Conservation (phyloP, 345 rosid species). For the Citrus medica region DNA sequence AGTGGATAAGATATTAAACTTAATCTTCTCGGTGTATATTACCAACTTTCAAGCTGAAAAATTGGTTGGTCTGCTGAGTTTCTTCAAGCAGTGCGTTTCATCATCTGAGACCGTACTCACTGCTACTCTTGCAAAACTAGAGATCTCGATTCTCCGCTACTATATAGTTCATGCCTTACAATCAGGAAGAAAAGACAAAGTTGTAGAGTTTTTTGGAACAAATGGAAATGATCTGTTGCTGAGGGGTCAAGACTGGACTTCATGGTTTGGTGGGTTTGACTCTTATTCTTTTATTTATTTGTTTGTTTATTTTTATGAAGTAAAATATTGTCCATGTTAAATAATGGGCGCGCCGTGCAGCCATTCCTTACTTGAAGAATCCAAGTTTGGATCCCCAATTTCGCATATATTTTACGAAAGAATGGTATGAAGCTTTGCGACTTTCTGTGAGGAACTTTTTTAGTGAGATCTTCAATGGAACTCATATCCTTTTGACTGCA, state of each 20-base stretch:
- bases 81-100: conserved; percentile 53
- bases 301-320: not conserved
- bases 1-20: conserved; percentile 51
- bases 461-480: conserved; percentile 60
- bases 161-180: conserved; percentile 47
- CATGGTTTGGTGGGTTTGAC: conserved; percentile 59
- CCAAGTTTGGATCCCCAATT: conserved; percentile 63
- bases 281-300: not conserved
- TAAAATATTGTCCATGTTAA: not conserved
- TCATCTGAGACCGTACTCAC: conserved; percentile 30
- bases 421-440: conserved; percentile 62
- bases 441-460: conserved; percentile 65
- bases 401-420: conserved; percentile 59
- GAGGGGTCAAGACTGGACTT: conserved; percentile 49
- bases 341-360: conserved; percentile 27
- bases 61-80: conserved; percentile 40
- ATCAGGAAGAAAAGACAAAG: conserved; percentile 49
- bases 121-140: conserved; percentile 46
- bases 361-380: conserved; percentile 57
- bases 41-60: conserved; percentile 55
- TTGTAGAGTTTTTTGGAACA: conserved; percentile 47
- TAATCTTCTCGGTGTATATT: conserved; percentile 53
- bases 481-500: conserved; percentile 58
- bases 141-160: conserved; percentile 44
- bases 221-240: conserved; percentile 53